Evolutionary conservation across 192 early-diverging fungal species (phyloP).

Genomic region (Tieghemiomyces parasiticus): DNA sequence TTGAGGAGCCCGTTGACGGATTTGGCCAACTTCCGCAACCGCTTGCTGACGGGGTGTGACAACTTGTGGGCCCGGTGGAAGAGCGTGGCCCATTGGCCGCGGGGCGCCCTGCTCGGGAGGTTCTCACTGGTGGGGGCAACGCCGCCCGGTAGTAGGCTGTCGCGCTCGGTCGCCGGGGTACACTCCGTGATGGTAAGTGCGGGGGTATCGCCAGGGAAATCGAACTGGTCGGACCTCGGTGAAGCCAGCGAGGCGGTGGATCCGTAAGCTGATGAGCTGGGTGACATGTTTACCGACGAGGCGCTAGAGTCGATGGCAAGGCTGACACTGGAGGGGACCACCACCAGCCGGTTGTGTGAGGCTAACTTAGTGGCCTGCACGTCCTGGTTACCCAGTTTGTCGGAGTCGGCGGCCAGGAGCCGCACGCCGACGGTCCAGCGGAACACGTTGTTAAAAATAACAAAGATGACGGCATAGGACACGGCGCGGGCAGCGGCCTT

Average conservation of each 20-base stretch:
- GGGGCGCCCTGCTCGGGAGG: too few relatives aligned
- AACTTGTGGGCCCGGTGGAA: too few relatives aligned
- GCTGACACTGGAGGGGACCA: not conserved
- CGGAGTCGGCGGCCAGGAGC: constrained; percentile 25
- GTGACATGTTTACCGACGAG: not conserved
- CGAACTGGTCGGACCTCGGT: too few relatives aligned
- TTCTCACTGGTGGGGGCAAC: too few relatives aligned
- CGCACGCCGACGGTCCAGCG: constrained; percentile 65
- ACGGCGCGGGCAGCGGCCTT: constrained; percentile 41
- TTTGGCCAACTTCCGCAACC: not conserved
- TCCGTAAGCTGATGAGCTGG: not conserved
- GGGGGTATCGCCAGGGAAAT: too few relatives aligned
- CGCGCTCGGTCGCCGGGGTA: not conserved
- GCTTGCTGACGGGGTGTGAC: not conserved
- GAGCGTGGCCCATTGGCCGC: too few relatives aligned
- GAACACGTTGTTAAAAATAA: constrained; percentile 60
- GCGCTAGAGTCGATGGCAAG: constrained; percentile 4
- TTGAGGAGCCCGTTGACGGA: constrained; percentile 31
- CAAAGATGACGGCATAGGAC: constrained; percentile 66
- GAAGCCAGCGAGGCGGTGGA: not conserved
- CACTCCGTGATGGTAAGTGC: not conserved
- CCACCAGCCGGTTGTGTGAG: not conserved
- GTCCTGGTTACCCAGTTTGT: not conserved
- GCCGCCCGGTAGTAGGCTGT: not conserved
- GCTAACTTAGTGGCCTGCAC: not conserved